phyloP scores from a whole-genome alignment of 2,329 filamentous ascomycete species.

The Plectosphaerella plurivora region DNA sequence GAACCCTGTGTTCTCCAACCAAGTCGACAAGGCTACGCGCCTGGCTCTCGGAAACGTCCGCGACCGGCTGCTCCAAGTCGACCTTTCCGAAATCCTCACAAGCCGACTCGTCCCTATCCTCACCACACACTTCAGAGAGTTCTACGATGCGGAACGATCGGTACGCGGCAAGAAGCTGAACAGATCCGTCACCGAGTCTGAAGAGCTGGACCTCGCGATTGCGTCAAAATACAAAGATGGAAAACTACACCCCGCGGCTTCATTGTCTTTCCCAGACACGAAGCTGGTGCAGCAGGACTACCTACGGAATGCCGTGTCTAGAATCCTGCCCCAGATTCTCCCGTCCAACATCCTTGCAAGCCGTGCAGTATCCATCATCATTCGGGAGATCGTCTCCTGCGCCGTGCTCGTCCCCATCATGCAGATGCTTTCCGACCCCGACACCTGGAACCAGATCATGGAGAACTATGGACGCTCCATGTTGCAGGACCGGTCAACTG shows the following conservation, averaged over 20 bases:
- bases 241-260: conserved; percentile 81
- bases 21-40: conserved; percentile 79
- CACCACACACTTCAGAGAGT: conserved; percentile 83
- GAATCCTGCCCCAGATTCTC: conserved; percentile 69
- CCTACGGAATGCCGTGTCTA: conserved; percentile 68
- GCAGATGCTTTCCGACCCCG: conserved; percentile 78
- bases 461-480: conserved; percentile 82
- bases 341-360: conserved; percentile 73
- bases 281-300: conserved; percentile 86
- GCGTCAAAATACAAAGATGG: conserved; percentile 91
- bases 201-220: conserved; percentile 92
- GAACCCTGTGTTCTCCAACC: conserved; percentile 74
- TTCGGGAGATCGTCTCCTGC: conserved; percentile 89
- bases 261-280: conserved; percentile 76
- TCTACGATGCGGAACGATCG: conserved; percentile 81
- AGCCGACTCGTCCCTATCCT: conserved; percentile 82
- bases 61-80: conserved; percentile 68
- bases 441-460: conserved; percentile 96
- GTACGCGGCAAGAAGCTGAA: conserved; percentile 86
- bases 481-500: conserved; percentile 92
- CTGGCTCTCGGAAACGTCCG: conserved; percentile 66
- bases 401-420: conserved; percentile 83
- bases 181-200: conserved; percentile 87
- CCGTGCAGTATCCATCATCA: conserved; percentile 71
- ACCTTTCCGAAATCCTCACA: conserved; percentile 79